Base-by-base conservation (phyloP, 768 basidiomycete species). In the Tulasnella sp. region DNA sequence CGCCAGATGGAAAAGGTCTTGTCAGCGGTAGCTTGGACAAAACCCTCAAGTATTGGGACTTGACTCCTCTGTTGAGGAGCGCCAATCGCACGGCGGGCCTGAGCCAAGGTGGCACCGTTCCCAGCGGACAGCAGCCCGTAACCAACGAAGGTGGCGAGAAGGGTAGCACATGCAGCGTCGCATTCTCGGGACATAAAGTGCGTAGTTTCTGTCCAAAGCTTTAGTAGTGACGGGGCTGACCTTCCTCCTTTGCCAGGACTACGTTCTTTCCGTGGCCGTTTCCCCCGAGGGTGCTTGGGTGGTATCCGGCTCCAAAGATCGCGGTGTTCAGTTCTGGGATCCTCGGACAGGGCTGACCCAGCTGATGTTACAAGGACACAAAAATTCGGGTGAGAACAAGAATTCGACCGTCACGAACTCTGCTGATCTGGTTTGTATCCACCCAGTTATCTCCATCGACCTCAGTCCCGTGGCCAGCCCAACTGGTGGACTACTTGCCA, bases 241-340 rank as follows among this genome's bases (percentile, higher is more conserved):
- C 7, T 42, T 47, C n/a, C 26, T 66, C 59, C 63, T 35, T 41
- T 19, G 1, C 40, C 75, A 88, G 87, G 89, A 90, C 78, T 90
- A 89, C 73, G 89, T 90, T 73, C 83, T 90, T 67, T 87, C 86
- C 62, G 88, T 89, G 62, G 88, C 88, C 22, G 92, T 95, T 64
- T 94, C 92, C 62, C 90, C 94, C 75, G 95, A 98, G 80, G 93
- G 92, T 4, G 88, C 92, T 75, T 90, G 94, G 92, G 90, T 98
- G 76, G 95, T 97, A 12, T 95, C 93, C 12, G 96, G 97, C 67
- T 90, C 89, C 40, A 98, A 98, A 82, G 97, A 99, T 79, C 90
- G 97, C 14, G 91, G 94, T 0, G 95, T 99, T 71, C 93, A 95
- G 79, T 94, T 96, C 79, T 94, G 92, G 89, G 92, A 95, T 78